Evolutionary conservation across 495 filamentous ascomycete species (phyloP).

Genomic region (Astrocystis sublimbata): DNA sequence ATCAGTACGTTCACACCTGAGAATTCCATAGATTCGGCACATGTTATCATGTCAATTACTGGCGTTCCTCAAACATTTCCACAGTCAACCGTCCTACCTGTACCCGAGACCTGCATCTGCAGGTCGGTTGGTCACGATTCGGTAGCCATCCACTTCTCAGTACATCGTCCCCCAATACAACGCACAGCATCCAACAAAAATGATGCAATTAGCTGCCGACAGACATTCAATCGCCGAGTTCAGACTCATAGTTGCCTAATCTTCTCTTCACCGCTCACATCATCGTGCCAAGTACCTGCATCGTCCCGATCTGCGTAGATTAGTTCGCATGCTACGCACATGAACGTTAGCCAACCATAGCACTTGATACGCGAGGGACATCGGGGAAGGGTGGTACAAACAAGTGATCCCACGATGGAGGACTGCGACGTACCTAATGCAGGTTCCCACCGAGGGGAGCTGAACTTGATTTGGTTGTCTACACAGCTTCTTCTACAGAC

Average conservation of each 20-base stretch:
- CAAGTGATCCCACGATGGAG: background rate
- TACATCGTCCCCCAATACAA: background rate
- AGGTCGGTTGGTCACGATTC: background rate
- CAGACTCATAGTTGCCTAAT: background rate
- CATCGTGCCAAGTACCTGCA: slow-evolving; percentile 6
- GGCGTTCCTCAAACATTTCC: background rate
- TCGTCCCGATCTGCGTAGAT: slow-evolving; percentile 3
- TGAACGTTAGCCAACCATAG: background rate
- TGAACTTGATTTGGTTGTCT: background rate
- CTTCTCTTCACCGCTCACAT: background rate
- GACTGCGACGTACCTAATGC: slow-evolving; percentile 4
- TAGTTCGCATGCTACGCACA: background rate
- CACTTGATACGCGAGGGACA: background rate
- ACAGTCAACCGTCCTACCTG: background rate
- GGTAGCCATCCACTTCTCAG: background rate
- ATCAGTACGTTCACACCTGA: too few species aligned
- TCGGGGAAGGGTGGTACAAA: background rate
- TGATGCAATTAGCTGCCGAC: background rate
- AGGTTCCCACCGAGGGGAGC: background rate
- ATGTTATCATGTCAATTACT: too few species aligned
- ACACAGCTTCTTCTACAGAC: background rate
- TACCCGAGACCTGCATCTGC: slow-evolving; percentile 1
- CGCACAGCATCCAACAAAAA: background rate
- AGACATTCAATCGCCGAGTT: background rate
- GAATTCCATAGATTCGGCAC: too few species aligned